Conservation (phyloP, 768 basidiomycete genomes). For the Suillus sp. region DNA sequence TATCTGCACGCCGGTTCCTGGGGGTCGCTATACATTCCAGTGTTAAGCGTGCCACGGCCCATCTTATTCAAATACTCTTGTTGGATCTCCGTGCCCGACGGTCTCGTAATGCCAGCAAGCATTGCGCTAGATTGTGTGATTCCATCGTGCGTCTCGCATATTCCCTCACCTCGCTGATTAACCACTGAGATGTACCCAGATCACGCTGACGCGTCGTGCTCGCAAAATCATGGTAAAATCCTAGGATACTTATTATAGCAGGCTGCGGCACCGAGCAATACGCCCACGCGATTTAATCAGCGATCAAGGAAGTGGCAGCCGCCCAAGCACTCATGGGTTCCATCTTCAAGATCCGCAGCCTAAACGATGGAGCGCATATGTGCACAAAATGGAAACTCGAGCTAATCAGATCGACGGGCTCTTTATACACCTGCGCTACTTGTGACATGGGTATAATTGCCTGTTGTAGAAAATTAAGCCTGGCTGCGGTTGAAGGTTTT, state of each 20-base stretch:
- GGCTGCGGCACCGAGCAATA: neutral
- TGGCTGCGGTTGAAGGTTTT: neutral
- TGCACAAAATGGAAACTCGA: neutral
- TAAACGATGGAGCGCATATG: neutral
- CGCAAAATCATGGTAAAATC: neutral
- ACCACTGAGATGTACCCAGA: neutral
- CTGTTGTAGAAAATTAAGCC: neutral
- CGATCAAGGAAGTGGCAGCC: neutral
- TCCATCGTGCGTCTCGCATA: neutral
- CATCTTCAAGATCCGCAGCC: neutral
- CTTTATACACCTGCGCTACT: neutral
- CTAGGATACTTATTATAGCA: neutral
- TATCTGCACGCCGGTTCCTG: neutral
- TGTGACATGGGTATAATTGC: neutral
- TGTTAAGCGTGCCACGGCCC: neutral
- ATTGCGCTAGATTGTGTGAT: neutral
- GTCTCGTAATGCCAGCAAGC: neutral
- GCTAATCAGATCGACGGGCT: neutral
- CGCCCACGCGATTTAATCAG: neutral
- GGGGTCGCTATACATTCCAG: neutral
- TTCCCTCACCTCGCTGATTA: neutral
- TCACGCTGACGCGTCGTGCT: neutral
- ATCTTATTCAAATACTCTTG: neutral
- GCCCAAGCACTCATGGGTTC: neutral
- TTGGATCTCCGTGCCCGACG: neutral